Evolutionary conservation across 2,329 filamentous ascomycete genomes (phyloP).

Genomic region (Phaeoacremonium minimum): DNA sequence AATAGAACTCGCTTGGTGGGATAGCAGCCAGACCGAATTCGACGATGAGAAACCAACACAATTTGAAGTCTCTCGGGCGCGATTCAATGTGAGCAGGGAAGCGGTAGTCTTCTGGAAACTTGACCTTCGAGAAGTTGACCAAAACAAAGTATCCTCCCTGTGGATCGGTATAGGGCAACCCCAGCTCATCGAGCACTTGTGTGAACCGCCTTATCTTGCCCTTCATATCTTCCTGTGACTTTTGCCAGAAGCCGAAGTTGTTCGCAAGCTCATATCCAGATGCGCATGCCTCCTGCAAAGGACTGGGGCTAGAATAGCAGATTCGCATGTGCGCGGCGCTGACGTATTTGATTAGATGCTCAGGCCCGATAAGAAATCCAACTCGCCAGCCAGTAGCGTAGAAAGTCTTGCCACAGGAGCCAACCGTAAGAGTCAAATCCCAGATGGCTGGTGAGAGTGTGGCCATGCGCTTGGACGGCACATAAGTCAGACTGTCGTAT

Average conservation of each 20-base stretch:
- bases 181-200: background rate
- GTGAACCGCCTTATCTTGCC: slow-evolving; percentile 1
- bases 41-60: background rate
- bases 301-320: slow-evolving; percentile 45
- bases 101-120: background rate
- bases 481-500: slow-evolving; percentile 2
- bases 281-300: slow-evolving; percentile 28
- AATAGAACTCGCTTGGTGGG: background rate
- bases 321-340: slow-evolving; percentile 46
- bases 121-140: background rate
- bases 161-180: background rate
- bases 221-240: background rate
- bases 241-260: slow-evolving; percentile 1
- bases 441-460: slow-evolving; percentile 1
- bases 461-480: background rate
- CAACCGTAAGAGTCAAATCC: slow-evolving; percentile 43
- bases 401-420: slow-evolving; percentile 49
- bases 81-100: slow-evolving; percentile 1
- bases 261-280: background rate
- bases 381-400: slow-evolving; percentile 49
- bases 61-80: background rate
- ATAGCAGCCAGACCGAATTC: background rate
- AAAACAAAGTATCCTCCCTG: slow-evolving; percentile 1
- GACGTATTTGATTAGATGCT: slow-evolving; percentile 48
- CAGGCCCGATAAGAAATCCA: slow-evolving; percentile 46